These are phyloP conservation scores for Allium sativum DNA, from an alignment of 106 monocot species.

Conservation along the genomic window DNA sequence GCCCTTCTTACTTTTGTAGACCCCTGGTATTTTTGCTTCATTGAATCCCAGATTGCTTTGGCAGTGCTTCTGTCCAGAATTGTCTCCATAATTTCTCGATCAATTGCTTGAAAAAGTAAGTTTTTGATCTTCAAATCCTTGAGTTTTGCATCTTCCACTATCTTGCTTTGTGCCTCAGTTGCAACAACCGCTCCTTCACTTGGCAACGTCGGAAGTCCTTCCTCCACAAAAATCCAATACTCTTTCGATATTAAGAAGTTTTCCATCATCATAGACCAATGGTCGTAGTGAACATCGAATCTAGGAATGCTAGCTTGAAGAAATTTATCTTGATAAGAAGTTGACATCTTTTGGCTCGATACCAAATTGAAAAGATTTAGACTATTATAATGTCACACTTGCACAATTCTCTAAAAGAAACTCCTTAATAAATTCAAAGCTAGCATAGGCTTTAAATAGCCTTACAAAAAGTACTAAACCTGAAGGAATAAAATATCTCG, in stretches of 20 bases:
- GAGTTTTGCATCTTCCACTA: not conserved
- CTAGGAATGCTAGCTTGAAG: not conserved
- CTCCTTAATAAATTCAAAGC: no score
- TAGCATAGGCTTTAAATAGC: no score
- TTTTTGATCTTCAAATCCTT: constrained; percentile 6
- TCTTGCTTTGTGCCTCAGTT: not conserved
- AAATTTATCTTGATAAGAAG: not conserved
- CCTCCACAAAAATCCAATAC: not conserved
- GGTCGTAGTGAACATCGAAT: not conserved
- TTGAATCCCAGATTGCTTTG: constrained; percentile 5
- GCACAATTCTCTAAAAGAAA: no score
- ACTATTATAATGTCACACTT: no score
- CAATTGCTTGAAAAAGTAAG: constrained; percentile 1
- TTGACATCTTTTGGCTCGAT: not conserved
- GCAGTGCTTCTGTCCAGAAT: constrained; percentile 1
- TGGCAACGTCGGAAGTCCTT: not conserved
- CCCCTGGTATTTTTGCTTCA: constrained; percentile 4
- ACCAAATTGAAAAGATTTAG: no score
- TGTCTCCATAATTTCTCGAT: constrained; percentile 3
- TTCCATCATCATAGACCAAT: not conserved
- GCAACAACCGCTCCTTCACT: not conserved
- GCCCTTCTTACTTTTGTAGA: not conserved
- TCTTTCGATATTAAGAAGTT: not conserved
- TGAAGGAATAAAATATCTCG: no score
- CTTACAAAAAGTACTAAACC: no score